phyloP scores from a whole-genome alignment of 106 monocot genomes.

The Allium sativum region DNA sequence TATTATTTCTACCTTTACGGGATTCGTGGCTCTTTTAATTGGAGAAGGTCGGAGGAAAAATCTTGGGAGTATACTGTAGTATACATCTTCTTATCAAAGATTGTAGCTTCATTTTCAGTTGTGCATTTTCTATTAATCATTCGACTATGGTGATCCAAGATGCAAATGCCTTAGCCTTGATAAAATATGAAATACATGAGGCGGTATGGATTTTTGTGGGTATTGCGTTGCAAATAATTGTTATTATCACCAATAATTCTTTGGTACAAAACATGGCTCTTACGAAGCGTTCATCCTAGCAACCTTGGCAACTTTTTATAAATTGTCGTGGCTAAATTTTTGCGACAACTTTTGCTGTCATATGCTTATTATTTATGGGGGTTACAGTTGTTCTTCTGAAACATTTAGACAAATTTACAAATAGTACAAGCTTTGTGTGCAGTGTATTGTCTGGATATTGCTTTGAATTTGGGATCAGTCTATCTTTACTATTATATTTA shows the following conservation, averaged over 20 bases:
- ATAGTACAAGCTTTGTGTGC: too few relatives aligned
- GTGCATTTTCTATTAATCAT: conserved; percentile 2
- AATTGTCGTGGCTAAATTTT: too few relatives aligned
- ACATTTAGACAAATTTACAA: too few relatives aligned
- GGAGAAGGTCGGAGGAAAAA: conserved; percentile 9
- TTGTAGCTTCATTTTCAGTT: conserved; percentile 7
- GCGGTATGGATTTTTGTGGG: background rate
- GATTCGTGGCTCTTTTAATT: conserved; percentile 8
- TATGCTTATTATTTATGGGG: too few relatives aligned
- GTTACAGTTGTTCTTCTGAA: too few relatives aligned
- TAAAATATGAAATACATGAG: conserved; percentile 7
- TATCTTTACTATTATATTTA: too few relatives aligned
- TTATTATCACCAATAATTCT: conserved; percentile 1
- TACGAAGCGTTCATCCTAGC: conserved; percentile 1
- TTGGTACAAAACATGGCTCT: conserved; percentile 9
- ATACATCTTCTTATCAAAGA: conserved; percentile 1
- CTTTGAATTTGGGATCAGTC: too few relatives aligned
- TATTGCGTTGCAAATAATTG: conserved; percentile 7
- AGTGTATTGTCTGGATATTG: too few relatives aligned
- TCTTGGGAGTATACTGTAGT: conserved; percentile 1
- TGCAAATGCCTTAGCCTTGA: background rate
- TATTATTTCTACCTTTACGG: conserved; percentile 3
- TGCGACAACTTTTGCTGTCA: too few relatives aligned
- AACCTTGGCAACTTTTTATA: too few relatives aligned
- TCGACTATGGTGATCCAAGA: background rate